These are phyloP conservation scores for Mortierella hygrophila DNA, from an alignment of 192 early-diverging fungal genomes.

Conservation along the genomic window DNA sequence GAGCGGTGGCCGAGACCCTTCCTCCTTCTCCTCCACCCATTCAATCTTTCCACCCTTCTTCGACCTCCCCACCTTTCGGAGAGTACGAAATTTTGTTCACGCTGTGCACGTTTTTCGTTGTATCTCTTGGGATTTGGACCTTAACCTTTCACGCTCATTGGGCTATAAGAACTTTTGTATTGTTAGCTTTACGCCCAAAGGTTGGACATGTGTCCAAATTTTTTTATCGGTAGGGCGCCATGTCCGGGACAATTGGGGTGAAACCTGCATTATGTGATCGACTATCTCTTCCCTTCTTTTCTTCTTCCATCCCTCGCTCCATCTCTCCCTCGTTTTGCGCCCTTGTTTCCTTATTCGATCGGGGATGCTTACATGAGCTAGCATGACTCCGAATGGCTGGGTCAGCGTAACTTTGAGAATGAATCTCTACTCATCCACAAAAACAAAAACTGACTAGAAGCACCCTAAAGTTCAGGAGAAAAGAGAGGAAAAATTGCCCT, in stretches of 20 bases:
- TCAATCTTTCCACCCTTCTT: too few relatives aligned
- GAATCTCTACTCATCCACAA: too few relatives aligned
- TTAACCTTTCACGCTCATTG: neutral
- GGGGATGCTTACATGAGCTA: too few relatives aligned
- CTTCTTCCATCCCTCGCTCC: neutral
- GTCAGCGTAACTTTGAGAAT: too few relatives aligned
- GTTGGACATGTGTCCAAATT: neutral
- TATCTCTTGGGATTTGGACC: neutral
- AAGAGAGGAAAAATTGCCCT: neutral
- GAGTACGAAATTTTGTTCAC: neutral
- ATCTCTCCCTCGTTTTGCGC: neutral
- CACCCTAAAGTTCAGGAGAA: neutral
- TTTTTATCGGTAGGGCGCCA: neutral
- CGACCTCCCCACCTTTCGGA: neutral
- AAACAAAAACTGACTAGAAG: too few relatives aligned
- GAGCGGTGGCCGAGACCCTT: neutral
- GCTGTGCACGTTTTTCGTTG: neutral
- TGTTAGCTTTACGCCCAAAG: constrained; percentile 2
- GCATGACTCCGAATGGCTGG: too few relatives aligned
- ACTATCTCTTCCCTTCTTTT: neutral
- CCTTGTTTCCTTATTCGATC: too few relatives aligned
- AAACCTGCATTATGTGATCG: neutral
- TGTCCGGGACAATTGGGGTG: neutral
- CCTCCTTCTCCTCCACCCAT: neutral
- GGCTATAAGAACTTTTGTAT: neutral